Conservation (phyloP, 202 grass and related monocot species). For the Setaria viridis region DNA sequence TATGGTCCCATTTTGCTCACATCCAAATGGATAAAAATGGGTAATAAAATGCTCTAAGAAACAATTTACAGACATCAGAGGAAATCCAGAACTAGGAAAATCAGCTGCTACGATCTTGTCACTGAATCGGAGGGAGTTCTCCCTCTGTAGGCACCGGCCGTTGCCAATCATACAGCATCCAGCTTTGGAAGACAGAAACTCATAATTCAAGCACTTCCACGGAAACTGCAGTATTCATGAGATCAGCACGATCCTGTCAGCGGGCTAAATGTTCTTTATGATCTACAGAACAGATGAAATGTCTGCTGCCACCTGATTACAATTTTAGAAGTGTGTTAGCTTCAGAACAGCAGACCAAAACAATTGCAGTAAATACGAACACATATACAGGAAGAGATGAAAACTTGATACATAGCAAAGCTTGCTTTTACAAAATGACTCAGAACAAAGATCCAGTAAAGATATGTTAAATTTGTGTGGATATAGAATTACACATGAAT, state of each 20-base stretch:
- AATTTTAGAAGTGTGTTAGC: conserved; percentile 44
- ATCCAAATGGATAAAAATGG: conserved; percentile 33
- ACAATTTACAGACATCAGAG: background rate
- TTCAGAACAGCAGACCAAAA: conserved; percentile 35
- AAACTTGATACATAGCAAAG: conserved; percentile 14
- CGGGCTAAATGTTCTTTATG: conserved; percentile 17
- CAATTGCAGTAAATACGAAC: background rate
- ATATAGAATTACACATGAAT: background rate
- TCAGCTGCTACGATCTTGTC: background rate
- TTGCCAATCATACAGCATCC: background rate
- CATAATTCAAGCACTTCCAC: conserved; percentile 15
- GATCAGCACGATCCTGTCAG: background rate
- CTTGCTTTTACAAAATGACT: background rate
- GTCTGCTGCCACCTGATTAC: conserved; percentile 28
- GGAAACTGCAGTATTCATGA: conserved; percentile 14
- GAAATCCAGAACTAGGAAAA: conserved; percentile 25
- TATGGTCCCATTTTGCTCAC: conserved; percentile 21
- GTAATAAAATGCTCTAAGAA: background rate
- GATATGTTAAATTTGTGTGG: background rate
- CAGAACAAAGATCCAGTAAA: background rate
- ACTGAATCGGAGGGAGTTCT: background rate
- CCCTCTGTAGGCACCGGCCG: background rate
- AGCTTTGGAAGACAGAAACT: background rate
- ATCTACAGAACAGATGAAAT: conserved; percentile 4
- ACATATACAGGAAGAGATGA: conserved; percentile 1